Evolutionary conservation across 352 stramenopile species (phyloP), one percentile per base, ranked within the genome.

Genomic region (Peronospora farinosa): DNA sequence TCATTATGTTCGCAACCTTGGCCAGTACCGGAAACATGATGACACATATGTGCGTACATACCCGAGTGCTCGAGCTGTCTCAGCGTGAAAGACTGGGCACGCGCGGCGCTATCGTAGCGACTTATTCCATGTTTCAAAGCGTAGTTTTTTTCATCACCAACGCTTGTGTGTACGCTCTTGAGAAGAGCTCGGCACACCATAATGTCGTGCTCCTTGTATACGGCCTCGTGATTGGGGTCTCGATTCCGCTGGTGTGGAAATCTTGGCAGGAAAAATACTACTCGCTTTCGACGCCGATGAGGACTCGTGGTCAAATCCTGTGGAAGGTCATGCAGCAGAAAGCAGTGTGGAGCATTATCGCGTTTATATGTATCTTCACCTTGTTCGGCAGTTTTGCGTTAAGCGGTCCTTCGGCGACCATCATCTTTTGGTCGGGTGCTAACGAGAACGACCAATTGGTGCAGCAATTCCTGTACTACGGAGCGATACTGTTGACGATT

Each of bases 261-360:
- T 67, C 54, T 38, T 82, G 68, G 67, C 36, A 76, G 0, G 71
- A 81, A 21, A 63, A 78, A n/a, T 46, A 37, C 21, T 76, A 78
- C 52, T 72, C 69, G 1, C 51, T 78, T 1, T 63, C 67, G 12
- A 74, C 57, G 2, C 49, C 68, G 1, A 43, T 82, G 48, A 74
- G 68, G 45, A 58, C 67, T 5, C 66, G 63, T 1, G 59, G 52
- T 2, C 56, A 64, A 47, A 72, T 78, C 15, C 48, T 77, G 11
- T 78, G 67, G 72, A 70, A 68, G 37, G 67, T 79, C 48, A 69
- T 79, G 63, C 68, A 78, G 47, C 69, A 79, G 44, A 78, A 75
- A 28, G 72, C 69, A 0, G 60, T 79, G 46, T 79, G 72, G 68
- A 67, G 54, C 7, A 63, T 73, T 7, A 10, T 82, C 12, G 36